Evolutionary conservation across 1,139 yeast genomes (phyloP), one percentile per base, ranked within the genome.

Genomic region (Debaryomyces robertsiae): DNA sequence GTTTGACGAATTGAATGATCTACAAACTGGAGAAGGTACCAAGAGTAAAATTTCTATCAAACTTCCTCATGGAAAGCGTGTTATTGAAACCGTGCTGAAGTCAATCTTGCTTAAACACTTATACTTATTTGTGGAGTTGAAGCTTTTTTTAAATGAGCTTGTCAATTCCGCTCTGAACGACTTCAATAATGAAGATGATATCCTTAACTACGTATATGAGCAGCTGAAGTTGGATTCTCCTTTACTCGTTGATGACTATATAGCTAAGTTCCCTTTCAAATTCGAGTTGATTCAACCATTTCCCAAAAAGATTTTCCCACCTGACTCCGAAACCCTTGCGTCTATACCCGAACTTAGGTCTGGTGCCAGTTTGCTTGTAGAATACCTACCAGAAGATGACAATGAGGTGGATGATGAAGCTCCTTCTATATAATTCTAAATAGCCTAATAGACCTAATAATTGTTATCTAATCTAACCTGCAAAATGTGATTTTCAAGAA

Each of bases 81-180:
- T 82, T 2, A 69, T 86, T 6, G 77, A 80, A 42, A 73, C 73
- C 39, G 79, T 89, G 43, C 55, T 63, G 19, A 72, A 75, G 16
- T 54, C 61, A 4, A 69, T 77, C 11, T 63, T 80, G 0, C 57
- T 84, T n/a, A 69, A 69, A 33, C 85, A 85, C 28, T 59, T 91
- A 4, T 89, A 88, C 58, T 70, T 81, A 33, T 79, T 73, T 52
- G 79, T 87, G 32, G 89, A 84, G 45, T 65, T 73, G 13, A 65
- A 65, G 39, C 46, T 72, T 29, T 57, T 58, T 38, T 47, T 50
- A n/a, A 44, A 44, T 23, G 51, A 50, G 9, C 29, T 48, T 38
- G 46, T 44, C 15, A 47, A 44, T 5, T 49, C 48, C 9, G 48
- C 49, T 3, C 39, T 38, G 11, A 41, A 41, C 9, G 57, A 52